phyloP scores from a whole-genome alignment of 345 rosid genomes.

The Cardamine occulta region DNA sequence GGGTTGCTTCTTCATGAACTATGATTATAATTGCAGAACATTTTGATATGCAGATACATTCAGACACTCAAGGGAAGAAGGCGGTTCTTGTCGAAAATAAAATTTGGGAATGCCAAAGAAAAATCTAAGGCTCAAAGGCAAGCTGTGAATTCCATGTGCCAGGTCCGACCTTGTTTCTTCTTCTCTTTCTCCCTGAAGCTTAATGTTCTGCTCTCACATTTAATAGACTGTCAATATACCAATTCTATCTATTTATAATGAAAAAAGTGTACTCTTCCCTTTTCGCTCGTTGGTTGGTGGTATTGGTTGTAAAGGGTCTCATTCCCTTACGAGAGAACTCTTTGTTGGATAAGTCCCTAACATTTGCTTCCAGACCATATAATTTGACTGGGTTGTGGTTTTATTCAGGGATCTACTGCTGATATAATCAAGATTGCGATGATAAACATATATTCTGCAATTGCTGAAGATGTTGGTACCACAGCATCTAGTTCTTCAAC shows the following conservation, averaged over 20 bases:
- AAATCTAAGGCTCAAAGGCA: constrained; percentile 95
- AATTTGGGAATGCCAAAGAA: constrained; percentile 76
- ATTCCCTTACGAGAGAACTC: neutral
- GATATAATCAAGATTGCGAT: constrained; percentile 95
- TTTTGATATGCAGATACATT: constrained; percentile 64
- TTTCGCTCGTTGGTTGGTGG: constrained; percentile 11
- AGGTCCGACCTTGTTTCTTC: constrained; percentile 53
- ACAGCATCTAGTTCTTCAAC: constrained; percentile 49
- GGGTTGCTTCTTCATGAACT: constrained; percentile 13
- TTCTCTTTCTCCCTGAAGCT: neutral
- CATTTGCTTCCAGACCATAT: constrained; percentile 18
- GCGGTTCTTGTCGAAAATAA: constrained; percentile 92
- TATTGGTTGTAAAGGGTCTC: neutral
- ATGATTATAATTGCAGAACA: neutral
- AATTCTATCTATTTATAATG: neutral
- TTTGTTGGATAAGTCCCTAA: neutral
- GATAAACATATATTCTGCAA: constrained; percentile 70
- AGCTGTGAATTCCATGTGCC: constrained; percentile 97
- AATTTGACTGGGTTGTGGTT: constrained; percentile 24
- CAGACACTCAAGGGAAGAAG: constrained; percentile 92
- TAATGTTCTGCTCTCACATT: constrained; percentile 4
- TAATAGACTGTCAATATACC: neutral
- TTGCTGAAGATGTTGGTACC: constrained; percentile 53
- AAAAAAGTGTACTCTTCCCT: neutral
- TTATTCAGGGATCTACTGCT: constrained; percentile 90